phyloP scores from a whole-genome alignment of 1,284 basidiomycete species.

The Malassezia furfur region DNA sequence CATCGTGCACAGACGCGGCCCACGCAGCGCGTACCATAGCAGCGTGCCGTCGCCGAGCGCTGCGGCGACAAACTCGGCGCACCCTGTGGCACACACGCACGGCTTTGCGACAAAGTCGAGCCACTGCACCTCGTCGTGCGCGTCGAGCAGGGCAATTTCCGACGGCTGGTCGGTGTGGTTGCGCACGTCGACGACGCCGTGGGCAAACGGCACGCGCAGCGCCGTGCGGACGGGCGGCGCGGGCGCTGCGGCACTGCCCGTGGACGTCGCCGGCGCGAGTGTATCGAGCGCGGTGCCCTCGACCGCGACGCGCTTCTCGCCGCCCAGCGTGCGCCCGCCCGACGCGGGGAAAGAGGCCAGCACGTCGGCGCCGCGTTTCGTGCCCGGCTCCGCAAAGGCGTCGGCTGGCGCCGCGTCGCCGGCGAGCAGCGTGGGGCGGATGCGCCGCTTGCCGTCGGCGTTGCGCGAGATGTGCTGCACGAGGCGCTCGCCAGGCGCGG shows the following conservation, averaged over 20 bases:
- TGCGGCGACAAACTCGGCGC: constrained; percentile 61
- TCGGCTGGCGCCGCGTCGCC: constrained; percentile 6
- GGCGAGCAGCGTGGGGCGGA: constrained; percentile 55
- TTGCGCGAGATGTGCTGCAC: constrained; percentile 48
- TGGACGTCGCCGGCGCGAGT: background rate
- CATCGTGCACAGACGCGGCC: constrained; percentile 27
- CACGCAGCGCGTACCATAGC: constrained; percentile 32
- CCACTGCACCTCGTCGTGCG: constrained; percentile 53
- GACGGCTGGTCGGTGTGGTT: constrained; percentile 62
- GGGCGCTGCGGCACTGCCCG: constrained; percentile 4
- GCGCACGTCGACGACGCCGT: constrained; percentile 63
- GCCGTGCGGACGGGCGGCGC: constrained; percentile 26
- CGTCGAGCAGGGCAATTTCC: constrained; percentile 58
- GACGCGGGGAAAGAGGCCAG: constrained; percentile 8
- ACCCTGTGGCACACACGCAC: constrained; percentile 60
- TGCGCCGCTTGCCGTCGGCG: constrained; percentile 58
- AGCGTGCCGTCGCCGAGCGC: constrained; percentile 30
- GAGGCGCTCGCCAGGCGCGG: constrained; percentile 26
- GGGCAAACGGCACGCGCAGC: constrained; percentile 49
- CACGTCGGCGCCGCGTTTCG: background rate
- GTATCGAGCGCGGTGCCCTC: constrained; percentile 52
- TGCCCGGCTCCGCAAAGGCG: constrained; percentile 17
- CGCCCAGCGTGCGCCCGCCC: constrained; percentile 59
- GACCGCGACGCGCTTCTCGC: constrained; percentile 54
- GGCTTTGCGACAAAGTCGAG: constrained; percentile 71